Conservation (phyloP, 2,329 filamentous ascomycete genomes). For the Colletotrichum viniferum region DNA sequence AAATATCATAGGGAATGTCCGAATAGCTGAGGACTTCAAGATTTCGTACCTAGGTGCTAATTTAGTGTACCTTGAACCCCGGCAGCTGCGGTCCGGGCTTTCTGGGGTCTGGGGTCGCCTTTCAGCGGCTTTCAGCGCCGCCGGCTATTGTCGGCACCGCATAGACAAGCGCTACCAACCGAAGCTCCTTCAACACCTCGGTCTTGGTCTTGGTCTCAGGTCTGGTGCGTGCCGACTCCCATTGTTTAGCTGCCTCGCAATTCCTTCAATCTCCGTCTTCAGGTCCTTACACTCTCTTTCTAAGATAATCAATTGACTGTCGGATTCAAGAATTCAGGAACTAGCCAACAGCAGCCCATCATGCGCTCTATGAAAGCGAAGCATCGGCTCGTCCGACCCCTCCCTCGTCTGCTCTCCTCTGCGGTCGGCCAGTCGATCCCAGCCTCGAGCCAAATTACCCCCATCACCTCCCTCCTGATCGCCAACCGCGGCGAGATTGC, state of each 20-base stretch:
- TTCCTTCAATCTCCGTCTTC: background rate
- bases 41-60: background rate
- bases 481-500: slow-evolving; percentile 98
- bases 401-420: slow-evolving; percentile 41
- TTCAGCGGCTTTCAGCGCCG: slow-evolving; percentile 11
- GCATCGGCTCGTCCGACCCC: slow-evolving; percentile 50
- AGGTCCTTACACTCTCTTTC: background rate
- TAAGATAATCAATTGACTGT: background rate
- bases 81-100: background rate
- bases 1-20: background rate
- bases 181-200: slow-evolving; percentile 19
- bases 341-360: slow-evolving; percentile 21
- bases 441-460: slow-evolving; percentile 38
- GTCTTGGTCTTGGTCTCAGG: background rate
- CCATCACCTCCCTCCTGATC: slow-evolving; percentile 83
- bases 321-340: background rate
- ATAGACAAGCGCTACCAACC: background rate
- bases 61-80: background rate
- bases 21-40: background rate
- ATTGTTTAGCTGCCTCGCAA: background rate
- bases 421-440: slow-evolving; percentile 8
- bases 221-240: background rate
- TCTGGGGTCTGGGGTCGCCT: slow-evolving; percentile 5
- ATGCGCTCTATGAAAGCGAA: slow-evolving; percentile 63
- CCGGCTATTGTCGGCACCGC: slow-evolving; percentile 19